phyloP scores from a whole-genome alignment of 2,329 filamentous ascomycete species.

The Ophiostoma novo-ulmi region DNA sequence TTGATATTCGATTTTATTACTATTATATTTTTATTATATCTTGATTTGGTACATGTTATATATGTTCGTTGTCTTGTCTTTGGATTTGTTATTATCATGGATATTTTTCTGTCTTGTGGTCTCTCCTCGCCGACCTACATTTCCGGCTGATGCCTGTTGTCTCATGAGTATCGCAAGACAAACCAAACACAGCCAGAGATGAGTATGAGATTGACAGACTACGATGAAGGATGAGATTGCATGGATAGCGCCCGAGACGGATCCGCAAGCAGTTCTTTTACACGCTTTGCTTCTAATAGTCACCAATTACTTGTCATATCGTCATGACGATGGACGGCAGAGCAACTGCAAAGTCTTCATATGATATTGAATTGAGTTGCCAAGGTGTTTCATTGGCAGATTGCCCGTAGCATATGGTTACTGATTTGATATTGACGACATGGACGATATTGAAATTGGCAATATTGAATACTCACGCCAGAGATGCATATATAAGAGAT shows the following conservation, averaged over 20 bases:
- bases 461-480: not conserved
- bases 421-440: not conserved
- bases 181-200: constrained; percentile 19
- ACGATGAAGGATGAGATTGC: not conserved
- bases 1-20: not conserved
- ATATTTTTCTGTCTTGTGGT: not conserved
- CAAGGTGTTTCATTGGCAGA: not conserved
- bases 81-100: not conserved
- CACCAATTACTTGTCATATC: too few relatives aligned
- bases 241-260: not conserved
- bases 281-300: too few relatives aligned
- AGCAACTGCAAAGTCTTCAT: too few relatives aligned
- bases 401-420: not conserved
- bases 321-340: too few relatives aligned
- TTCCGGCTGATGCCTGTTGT: too few relatives aligned
- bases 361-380: too few relatives aligned
- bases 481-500: not conserved
- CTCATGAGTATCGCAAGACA: constrained; percentile 8
- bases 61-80: not conserved
- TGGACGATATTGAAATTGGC: not conserved
- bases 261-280: not conserved
- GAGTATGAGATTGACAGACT: too few relatives aligned
- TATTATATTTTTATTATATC: not conserved
- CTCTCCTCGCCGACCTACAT: not conserved
- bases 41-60: too few relatives aligned